Evolutionary conservation across 2,329 filamentous ascomycete genomes (phyloP).

Genomic region (Talaromyces sp.): DNA sequence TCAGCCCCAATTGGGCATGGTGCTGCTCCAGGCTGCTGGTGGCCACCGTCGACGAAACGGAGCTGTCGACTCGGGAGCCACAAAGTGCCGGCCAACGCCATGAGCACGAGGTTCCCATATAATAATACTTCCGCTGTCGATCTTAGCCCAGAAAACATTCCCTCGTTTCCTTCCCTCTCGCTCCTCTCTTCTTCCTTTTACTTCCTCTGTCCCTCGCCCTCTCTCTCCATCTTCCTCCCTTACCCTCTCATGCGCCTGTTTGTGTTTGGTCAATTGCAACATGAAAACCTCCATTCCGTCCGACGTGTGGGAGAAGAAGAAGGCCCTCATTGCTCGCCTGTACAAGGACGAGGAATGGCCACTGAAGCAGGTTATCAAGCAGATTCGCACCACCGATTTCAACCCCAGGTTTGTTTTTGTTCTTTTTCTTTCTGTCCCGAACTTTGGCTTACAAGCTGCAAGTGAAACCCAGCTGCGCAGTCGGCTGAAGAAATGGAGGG

Average conservation of each 20-base stretch:
- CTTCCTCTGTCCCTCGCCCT: conserved; percentile 3
- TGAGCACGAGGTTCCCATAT: neutral
- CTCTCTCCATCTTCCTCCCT: neutral
- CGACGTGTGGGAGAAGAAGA: conserved; percentile 43
- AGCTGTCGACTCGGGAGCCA: neutral
- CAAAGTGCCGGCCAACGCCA: neutral
- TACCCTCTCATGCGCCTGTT: neutral
- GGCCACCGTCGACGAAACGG: neutral
- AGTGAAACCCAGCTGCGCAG: conserved; percentile 42
- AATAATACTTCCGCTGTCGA: conserved; percentile 5
- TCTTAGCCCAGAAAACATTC: conserved; percentile 2
- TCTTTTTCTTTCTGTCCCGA: neutral
- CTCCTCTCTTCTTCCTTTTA: conserved; percentile 1
- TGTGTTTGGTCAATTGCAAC: conserved; percentile 5
- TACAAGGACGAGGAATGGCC: conserved; percentile 45
- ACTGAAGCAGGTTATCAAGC: conserved; percentile 42
- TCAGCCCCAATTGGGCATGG: neutral
- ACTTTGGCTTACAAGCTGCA: conserved; percentile 10
- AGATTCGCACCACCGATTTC: conserved; percentile 39
- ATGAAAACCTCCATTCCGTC: conserved; percentile 43
- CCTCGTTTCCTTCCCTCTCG: conserved; percentile 5
- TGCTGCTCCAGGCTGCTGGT: neutral
- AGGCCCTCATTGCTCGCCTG: conserved; percentile 34
- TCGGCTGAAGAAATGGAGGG: conserved; percentile 42
- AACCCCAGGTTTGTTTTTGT: conserved; percentile 35